Conservation (phyloP, 2,329 filamentous ascomycete species). For the Botrytis squamosa region DNA sequence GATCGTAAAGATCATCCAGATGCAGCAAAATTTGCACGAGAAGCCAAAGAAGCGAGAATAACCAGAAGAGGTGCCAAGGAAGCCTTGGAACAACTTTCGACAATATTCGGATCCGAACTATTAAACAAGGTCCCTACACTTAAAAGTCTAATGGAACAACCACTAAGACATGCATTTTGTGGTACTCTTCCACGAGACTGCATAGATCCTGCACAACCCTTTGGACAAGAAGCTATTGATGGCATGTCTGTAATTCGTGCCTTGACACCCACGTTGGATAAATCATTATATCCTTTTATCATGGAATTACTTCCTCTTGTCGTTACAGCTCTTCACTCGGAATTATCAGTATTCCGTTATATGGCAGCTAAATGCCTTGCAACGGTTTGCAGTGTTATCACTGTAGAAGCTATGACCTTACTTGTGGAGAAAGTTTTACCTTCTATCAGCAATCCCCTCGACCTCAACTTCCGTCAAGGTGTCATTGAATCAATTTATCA, state of each 20-base stretch:
- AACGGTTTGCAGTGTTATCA: conserved; percentile 95
- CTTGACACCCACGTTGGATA: conserved; percentile 83
- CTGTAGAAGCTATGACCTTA: conserved; percentile 92
- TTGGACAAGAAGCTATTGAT: conserved; percentile 92
- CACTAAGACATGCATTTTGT: conserved; percentile 72
- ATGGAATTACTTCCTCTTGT: conserved; percentile 81
- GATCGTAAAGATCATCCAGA: conserved; percentile 91
- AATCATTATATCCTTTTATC: conserved; percentile 73
- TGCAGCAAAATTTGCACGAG: conserved; percentile 82
- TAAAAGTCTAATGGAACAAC: conserved; percentile 74
- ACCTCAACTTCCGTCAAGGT: conserved; percentile 86
- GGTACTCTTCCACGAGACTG: conserved; percentile 71
- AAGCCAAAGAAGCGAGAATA: conserved; percentile 84
- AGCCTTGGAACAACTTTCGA: conserved; percentile 82
- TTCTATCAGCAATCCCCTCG: conserved; percentile 84
- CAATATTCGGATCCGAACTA: conserved; percentile 73
- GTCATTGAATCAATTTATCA: conserved; percentile 96
- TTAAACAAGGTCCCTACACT: conserved; percentile 85
- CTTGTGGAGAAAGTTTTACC: conserved; percentile 91
- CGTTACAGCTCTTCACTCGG: conserved; percentile 82
- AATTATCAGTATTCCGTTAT: conserved; percentile 89
- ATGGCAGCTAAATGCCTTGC: conserved; percentile 97
- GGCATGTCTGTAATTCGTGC: conserved; percentile 90
- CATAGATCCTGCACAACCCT: conserved; percentile 66
- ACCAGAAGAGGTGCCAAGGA: conserved; percentile 92